Conservation (phyloP, 2,329 filamentous ascomycete genomes). For the Hypoxylon sp. region DNA sequence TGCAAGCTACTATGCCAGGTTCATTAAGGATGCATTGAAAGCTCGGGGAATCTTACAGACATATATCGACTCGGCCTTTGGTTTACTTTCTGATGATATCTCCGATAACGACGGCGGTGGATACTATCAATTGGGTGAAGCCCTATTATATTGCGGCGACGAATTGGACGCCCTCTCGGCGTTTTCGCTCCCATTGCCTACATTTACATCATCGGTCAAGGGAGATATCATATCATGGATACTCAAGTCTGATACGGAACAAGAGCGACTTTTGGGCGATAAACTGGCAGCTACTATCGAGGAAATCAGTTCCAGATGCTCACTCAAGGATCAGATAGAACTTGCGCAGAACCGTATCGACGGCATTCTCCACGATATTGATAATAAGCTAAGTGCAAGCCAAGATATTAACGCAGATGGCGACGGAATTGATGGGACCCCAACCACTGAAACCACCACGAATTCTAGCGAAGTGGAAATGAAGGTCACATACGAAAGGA, state of each 20-base stretch:
- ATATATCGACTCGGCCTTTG: conserved; percentile 16
- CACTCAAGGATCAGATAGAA: conserved; percentile 2
- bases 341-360: neutral
- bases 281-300: conserved; percentile 1
- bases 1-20: conserved; percentile 12
- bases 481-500: conserved; percentile 1
- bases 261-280: neutral
- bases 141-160: conserved; percentile 8
- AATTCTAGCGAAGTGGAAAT: neutral
- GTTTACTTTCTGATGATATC: conserved; percentile 11
- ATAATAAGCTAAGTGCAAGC: neutral
- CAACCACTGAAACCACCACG: neutral
- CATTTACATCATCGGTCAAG: no score
- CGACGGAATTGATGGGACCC: neutral
- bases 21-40: neutral
- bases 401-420: neutral
- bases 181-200: conserved; percentile 3
- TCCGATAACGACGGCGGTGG: conserved; percentile 19
- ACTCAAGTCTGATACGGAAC: conserved; percentile 10
- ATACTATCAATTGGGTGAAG: conserved; percentile 2
- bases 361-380: neutral
- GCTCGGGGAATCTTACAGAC: conserved; percentile 9
- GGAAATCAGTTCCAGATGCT: neutral
- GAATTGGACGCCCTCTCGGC: conserved; percentile 5
- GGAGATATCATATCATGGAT: conserved; percentile 5